Percentiles rank a stretch among this genome's conserved stretches.
Evolutionary conservation across 306 rosid genomes (phyloP).

Genomic region (Acmispon strigosus): DNA sequence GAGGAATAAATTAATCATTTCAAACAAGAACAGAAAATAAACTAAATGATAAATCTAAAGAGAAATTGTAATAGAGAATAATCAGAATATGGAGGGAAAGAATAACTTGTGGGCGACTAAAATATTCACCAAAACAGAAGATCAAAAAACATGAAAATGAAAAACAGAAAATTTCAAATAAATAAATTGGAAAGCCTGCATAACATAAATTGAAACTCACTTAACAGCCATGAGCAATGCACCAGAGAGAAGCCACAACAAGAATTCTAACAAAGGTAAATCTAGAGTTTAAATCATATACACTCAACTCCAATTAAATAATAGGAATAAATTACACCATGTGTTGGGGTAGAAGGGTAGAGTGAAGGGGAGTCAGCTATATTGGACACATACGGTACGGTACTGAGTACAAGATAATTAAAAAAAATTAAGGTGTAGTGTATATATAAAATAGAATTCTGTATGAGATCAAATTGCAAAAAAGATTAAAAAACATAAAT

Average conservation of each 20-base stretch:
- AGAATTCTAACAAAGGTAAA: not conserved
- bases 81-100: not conserved
- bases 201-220: not conserved
- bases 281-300: not conserved
- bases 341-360: too few relatives aligned
- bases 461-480: too few relatives aligned
- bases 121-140: not conserved
- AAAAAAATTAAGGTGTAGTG: not conserved
- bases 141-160: not conserved
- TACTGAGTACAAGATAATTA: too few relatives aligned
- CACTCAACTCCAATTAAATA: not conserved
- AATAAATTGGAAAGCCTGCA: not conserved
- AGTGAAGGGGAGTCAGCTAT: too few relatives aligned
- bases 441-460: too few relatives aligned
- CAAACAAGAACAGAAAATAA: not conserved
- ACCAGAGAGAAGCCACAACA: not conserved
- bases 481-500: too few relatives aligned
- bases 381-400: too few relatives aligned
- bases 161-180: not conserved
- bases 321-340: not conserved
- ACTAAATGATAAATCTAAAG: not conserved
- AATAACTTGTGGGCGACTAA: not conserved
- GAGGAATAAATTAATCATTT: conserved; percentile 1
- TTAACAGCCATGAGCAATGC: not conserved
- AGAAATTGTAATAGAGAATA: not conserved